These are phyloP conservation scores for Saccharomycopsis sp. DNA, from an alignment of 805 yeast species.

Conservation along the genomic window DNA sequence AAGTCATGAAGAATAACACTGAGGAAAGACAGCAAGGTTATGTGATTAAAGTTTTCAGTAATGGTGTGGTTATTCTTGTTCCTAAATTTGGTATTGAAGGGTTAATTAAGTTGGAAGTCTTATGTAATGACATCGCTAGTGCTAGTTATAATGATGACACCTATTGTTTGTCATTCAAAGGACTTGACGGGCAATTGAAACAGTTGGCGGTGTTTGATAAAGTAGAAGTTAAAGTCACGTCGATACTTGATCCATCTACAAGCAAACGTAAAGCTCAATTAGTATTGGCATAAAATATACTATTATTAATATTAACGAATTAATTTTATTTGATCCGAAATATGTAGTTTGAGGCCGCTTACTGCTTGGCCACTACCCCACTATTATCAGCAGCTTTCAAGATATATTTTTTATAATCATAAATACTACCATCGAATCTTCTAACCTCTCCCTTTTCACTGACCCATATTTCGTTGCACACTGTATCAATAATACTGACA, in stretches of 20 bases:
- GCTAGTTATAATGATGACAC: slow-evolving; percentile 72
- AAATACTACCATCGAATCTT: slow-evolving; percentile 74
- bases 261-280: slow-evolving; percentile 91
- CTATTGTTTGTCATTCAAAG: slow-evolving; percentile 55
- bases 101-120: slow-evolving; percentile 70
- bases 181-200: slow-evolving; percentile 38
- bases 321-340: too few relatives aligned
- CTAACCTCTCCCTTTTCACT: slow-evolving; percentile 79
- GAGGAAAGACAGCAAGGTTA: slow-evolving; percentile 68
- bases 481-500: slow-evolving; percentile 80
- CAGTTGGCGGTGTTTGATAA: slow-evolving; percentile 73
- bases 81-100: slow-evolving; percentile 97
- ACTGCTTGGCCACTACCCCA: slow-evolving; percentile 91
- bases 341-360: slow-evolving; percentile 13
- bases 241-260: slow-evolving; percentile 76
- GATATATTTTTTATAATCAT: slow-evolving; percentile 86
- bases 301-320: too few relatives aligned
- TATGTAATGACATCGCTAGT: slow-evolving; percentile 51
- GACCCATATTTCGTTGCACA: slow-evolving; percentile 93
- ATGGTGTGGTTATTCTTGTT: slow-evolving; percentile 90
- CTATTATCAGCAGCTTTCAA: slow-evolving; percentile 66
- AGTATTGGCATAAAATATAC: slow-evolving; percentile 29
- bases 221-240: slow-evolving; percentile 74
- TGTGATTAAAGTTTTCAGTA: slow-evolving; percentile 84
- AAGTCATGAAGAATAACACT: slow-evolving; percentile 83